Conservation (phyloP, 2,329 filamentous ascomycete species). For the Bipolaris victoriae region DNA sequence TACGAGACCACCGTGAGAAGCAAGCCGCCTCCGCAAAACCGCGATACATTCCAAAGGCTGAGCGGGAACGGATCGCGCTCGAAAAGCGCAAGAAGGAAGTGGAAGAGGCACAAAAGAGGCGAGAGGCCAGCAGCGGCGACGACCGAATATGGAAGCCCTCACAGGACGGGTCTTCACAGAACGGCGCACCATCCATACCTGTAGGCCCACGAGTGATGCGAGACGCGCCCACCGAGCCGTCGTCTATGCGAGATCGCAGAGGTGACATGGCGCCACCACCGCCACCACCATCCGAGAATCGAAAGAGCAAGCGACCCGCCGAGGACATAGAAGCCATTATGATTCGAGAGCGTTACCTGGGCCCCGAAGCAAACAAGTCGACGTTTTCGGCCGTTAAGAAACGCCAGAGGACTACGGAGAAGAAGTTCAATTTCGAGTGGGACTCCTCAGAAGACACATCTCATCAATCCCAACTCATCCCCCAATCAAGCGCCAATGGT, state of each 20-base stretch:
- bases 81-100: slow-evolving; percentile 78
- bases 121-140: slow-evolving; percentile 42
- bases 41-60: slow-evolving; percentile 82
- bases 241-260: slow-evolving; percentile 62
- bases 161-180: slow-evolving; percentile 17
- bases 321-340: slow-evolving; percentile 74
- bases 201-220: slow-evolving; percentile 76
- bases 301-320: slow-evolving; percentile 44
- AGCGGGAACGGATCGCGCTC: slow-evolving; percentile 79
- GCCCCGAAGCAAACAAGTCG: slow-evolving; percentile 86
- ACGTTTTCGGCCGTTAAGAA: slow-evolving; percentile 97
- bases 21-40: slow-evolving; percentile 86
- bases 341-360: slow-evolving; percentile 85
- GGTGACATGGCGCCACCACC: slow-evolving; percentile 60
- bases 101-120: slow-evolving; percentile 62
- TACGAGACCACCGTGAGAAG: slow-evolving; percentile 83
- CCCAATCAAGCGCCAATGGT: too few relatives aligned
- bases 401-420: slow-evolving; percentile 86
- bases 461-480: too few relatives aligned
- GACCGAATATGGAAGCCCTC: slow-evolving; percentile 7
- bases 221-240: slow-evolving; percentile 70
- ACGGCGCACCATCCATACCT: slow-evolving; percentile 57
- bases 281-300: slow-evolving; percentile 50
- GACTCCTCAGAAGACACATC: too few relatives aligned
- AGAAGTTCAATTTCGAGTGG: slow-evolving; percentile 99